phyloP scores from a whole-genome alignment of 2,329 filamentous ascomycete genomes.

The Verruconis gallopava region DNA sequence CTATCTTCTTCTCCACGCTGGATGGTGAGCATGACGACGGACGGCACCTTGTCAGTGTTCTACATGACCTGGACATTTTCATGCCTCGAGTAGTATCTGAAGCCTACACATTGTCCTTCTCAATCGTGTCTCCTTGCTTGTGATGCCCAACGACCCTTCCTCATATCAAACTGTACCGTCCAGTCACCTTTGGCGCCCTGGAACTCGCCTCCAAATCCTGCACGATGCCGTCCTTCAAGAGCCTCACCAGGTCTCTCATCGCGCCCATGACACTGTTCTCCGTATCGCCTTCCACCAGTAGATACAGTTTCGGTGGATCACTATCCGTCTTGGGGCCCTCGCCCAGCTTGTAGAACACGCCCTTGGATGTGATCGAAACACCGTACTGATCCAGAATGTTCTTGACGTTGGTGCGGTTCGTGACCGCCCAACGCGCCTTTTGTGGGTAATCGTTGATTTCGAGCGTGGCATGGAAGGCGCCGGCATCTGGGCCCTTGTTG shows the following conservation, averaged over 20 bases:
- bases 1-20: too few relatives aligned
- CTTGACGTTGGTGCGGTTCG: constrained; percentile 93
- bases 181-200: constrained; percentile 55
- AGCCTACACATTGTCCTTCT: too few relatives aligned
- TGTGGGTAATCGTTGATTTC: constrained; percentile 99
- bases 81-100: too few relatives aligned
- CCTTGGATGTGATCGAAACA: constrained; percentile 95
- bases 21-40: too few relatives aligned
- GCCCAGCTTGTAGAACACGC: constrained; percentile 71
- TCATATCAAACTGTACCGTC: constrained; percentile 50
- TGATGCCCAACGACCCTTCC: too few relatives aligned
- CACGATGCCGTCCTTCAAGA: constrained; percentile 81
- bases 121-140: too few relatives aligned
- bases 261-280: constrained; percentile 84
- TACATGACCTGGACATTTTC: too few relatives aligned
- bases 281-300: constrained; percentile 93
- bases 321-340: constrained; percentile 59
- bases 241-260: constrained; percentile 75
- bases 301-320: constrained; percentile 88
- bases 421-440: constrained; percentile 96
- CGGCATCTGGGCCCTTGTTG: constrained; percentile 95
- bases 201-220: constrained; percentile 75
- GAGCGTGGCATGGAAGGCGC: constrained; percentile 88
- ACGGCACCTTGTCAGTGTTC: too few relatives aligned
- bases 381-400: constrained; percentile 94